These are phyloP conservation scores for Hypoxylon lenormandii DNA, from an alignment of 495 filamentous ascomycete genomes.

Conservation along the genomic window DNA sequence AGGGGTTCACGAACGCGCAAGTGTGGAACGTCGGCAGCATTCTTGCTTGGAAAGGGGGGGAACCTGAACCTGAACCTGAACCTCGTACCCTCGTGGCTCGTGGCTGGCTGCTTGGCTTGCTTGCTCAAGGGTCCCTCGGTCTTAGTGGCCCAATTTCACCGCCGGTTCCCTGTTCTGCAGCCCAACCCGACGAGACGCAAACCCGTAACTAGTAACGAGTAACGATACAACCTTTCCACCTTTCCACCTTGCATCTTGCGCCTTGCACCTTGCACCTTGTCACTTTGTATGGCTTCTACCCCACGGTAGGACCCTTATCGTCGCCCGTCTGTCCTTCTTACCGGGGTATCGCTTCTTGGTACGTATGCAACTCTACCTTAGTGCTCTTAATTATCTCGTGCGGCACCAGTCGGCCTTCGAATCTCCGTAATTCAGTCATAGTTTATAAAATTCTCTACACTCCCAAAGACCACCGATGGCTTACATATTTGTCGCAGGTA, in stretches of 20 bases:
- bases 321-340: constrained; percentile 17
- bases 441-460: constrained; percentile 39
- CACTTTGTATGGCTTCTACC: constrained; percentile 41
- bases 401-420: constrained; percentile 32
- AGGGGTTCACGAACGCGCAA: constrained; percentile 28
- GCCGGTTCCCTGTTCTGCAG: constrained; percentile 46
- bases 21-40: constrained; percentile 8
- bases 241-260: too few species aligned
- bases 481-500: constrained; percentile 42
- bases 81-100: constrained; percentile 2
- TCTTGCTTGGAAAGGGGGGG: not conserved
- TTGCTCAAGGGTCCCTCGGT: constrained; percentile 33
- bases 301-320: constrained; percentile 46
- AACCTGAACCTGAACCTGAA: constrained; percentile 25
- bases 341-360: constrained; percentile 39
- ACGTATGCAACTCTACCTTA: constrained; percentile 22
- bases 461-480: constrained; percentile 26
- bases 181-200: constrained; percentile 43
- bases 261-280: too few species aligned
- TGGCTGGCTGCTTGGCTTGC: constrained; percentile 30
- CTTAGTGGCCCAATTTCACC: constrained; percentile 49
- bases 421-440: constrained; percentile 36
- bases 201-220: constrained; percentile 7
- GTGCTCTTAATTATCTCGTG: constrained; percentile 18
- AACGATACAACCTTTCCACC: constrained; percentile 26